Conservation (phyloP, 805 yeast species). For the Barnettozyma siamensis region DNA sequence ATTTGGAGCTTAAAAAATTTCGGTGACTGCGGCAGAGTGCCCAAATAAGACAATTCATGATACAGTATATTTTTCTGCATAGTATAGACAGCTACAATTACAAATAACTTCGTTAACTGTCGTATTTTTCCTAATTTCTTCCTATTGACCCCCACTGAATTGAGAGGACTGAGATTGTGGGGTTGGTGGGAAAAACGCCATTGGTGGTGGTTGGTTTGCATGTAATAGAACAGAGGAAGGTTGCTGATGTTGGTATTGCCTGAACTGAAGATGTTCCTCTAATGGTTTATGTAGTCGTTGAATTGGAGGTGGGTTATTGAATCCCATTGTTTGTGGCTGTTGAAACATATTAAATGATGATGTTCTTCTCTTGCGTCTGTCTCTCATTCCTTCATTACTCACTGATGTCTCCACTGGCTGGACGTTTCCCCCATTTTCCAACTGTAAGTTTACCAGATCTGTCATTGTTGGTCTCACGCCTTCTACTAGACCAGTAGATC, state of each 20-base stretch:
- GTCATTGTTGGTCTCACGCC: conserved; percentile 20
- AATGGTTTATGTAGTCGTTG: neutral
- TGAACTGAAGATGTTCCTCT: too few relatives aligned
- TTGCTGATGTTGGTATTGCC: too few relatives aligned
- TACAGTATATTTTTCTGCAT: too few relatives aligned
- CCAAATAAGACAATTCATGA: too few relatives aligned
- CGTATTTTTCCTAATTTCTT: too few relatives aligned
- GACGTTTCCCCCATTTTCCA: conserved; percentile 14
- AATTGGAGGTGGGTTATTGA: neutral
- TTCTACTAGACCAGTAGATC: conserved; percentile 7
- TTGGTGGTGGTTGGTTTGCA: neutral
- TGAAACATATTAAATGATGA: conserved; percentile 3
- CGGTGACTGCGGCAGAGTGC: too few relatives aligned
- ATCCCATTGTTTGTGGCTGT: neutral
- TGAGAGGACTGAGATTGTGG: neutral
- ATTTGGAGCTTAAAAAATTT: too few relatives aligned
- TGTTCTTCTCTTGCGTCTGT: neutral
- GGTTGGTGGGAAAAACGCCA: neutral
- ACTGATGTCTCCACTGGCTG: neutral
- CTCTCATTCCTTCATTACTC: conserved; percentile 2
- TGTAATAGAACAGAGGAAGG: too few relatives aligned
- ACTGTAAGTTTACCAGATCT: conserved; percentile 22
- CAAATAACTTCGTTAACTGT: too few relatives aligned
- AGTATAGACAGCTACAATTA: too few relatives aligned
- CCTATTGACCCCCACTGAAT: too few relatives aligned